Evolutionary conservation across 768 basidiomycete species (phyloP).

Genomic region (Russula olivacea): DNA sequence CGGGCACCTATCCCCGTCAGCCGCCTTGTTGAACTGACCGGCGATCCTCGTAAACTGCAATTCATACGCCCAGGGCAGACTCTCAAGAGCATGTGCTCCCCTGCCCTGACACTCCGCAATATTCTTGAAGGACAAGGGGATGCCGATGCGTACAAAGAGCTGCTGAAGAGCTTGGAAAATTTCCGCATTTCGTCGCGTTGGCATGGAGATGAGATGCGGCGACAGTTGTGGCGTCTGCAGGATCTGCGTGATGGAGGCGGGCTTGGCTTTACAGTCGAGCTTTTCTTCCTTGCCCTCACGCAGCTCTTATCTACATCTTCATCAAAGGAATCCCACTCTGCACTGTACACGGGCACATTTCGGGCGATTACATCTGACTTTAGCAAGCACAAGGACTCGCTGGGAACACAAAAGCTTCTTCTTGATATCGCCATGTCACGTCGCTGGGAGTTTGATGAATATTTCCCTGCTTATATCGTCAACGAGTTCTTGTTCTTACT

Average conservation of each 20-base stretch:
- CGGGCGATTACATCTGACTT: background rate
- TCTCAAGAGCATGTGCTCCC: background rate
- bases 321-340: background rate
- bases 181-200: background rate
- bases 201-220: background rate
- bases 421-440: background rate
- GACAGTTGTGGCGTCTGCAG: background rate
- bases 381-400: background rate
- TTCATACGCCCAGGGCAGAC: background rate
- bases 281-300: slow-evolving; percentile 3
- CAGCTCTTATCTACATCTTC: background rate
- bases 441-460: background rate
- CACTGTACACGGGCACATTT: background rate
- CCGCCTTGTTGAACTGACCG: background rate
- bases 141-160: background rate
- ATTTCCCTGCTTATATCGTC: background rate
- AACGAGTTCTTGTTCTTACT: background rate
- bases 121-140: background rate
- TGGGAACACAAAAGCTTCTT: background rate
- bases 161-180: background rate
- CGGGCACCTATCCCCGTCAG: background rate
- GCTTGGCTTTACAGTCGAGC: slow-evolving; percentile 1
- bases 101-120: background rate
- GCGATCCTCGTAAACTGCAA: background rate
- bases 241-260: background rate